phyloP scores from a whole-genome alignment of 73 alveolate genomes.

The Paramecium primaurelia region DNA sequence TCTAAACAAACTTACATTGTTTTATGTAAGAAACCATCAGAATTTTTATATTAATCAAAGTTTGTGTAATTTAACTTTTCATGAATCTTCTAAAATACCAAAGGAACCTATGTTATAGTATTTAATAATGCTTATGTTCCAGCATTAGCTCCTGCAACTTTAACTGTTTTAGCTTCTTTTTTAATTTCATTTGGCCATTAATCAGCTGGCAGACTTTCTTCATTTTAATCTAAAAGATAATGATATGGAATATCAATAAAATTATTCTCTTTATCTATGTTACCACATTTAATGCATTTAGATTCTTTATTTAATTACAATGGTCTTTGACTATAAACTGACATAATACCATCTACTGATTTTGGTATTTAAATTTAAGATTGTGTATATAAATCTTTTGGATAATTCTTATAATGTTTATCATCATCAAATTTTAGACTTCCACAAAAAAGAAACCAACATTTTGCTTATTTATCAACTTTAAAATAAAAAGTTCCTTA shows the following conservation, averaged over 20 bases:
- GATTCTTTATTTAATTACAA: neutral
- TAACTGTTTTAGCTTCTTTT: slow-evolving; percentile 13
- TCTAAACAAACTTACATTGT: neutral
- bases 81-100: neutral
- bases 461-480: slow-evolving; percentile 26
- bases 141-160: neutral
- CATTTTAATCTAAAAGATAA: neutral
- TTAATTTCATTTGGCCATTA: slow-evolving; percentile 32
- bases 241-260: neutral
- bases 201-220: neutral
- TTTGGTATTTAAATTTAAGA: slow-evolving; percentile 10
- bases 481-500: slow-evolving; percentile 45
- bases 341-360: slow-evolving; percentile 25
- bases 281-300: neutral
- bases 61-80: neutral
- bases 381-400: slow-evolving; percentile 26
- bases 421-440: slow-evolving; percentile 39
- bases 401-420: neutral
- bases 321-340: slow-evolving; percentile 39
- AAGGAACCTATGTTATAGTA: slow-evolving; percentile 1
- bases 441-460: slow-evolving; percentile 47
- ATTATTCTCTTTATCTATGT: neutral
- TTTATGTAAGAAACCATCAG: neutral
- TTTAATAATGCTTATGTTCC: neutral
- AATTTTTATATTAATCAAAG: neutral